phyloP scores from a whole-genome alignment of 768 basidiomycete genomes.

The Boletus subcaerulescens region DNA sequence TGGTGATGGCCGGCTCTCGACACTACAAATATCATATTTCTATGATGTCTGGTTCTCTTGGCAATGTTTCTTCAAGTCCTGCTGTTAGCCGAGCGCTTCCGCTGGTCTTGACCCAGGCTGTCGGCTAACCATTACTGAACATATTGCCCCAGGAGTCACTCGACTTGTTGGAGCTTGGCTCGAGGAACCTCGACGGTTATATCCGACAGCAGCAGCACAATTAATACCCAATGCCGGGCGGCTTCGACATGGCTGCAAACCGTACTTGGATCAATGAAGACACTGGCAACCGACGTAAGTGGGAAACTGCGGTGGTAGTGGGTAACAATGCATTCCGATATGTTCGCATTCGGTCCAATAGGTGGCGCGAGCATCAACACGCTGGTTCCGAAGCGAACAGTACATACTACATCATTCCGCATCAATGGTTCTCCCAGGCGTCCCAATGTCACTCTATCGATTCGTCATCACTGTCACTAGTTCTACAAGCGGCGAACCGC shows the following conservation, averaged over 20 bases:
- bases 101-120: too few relatives aligned
- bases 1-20: too few relatives aligned
- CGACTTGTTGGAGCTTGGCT: too few relatives aligned
- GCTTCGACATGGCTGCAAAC: too few relatives aligned
- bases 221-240: too few relatives aligned
- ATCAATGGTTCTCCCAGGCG: constrained; percentile 7
- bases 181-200: not conserved
- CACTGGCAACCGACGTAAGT: not conserved
- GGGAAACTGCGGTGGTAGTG: not conserved
- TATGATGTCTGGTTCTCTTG: too few relatives aligned
- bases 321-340: constrained; percentile 1
- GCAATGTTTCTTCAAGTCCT: too few relatives aligned
- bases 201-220: not conserved
- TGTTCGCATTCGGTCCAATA: not conserved
- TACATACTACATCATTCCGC: not conserved
- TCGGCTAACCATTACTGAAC: too few relatives aligned
- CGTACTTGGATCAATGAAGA: too few relatives aligned
- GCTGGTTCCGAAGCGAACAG: constrained; percentile 2
- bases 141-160: too few relatives aligned
- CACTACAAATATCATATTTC: too few relatives aligned
- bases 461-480: constrained; percentile 74
- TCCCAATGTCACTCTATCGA: constrained; percentile 29
- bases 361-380: not conserved
- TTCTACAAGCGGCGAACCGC: constrained; percentile 33
- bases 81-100: too few relatives aligned